These are phyloP conservation scores for Kernera saxatilis DNA, from an alignment of 345 rosid species.

Conservation along the genomic window DNA sequence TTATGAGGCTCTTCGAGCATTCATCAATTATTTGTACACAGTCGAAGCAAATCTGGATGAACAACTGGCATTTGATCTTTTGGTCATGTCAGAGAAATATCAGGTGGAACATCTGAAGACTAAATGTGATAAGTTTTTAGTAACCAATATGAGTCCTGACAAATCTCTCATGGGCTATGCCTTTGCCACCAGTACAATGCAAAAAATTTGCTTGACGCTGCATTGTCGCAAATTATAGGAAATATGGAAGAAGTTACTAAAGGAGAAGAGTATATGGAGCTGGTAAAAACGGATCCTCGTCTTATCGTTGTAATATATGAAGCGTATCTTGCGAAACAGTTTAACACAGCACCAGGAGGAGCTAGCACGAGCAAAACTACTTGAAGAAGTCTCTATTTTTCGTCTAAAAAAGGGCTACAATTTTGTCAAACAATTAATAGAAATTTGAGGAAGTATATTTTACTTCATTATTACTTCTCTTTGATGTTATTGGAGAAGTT, in stretches of 20 bases:
- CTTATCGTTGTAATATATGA: constrained; percentile 69
- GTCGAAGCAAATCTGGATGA: constrained; percentile 80
- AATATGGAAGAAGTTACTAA: constrained; percentile 78
- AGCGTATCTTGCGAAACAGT: constrained; percentile 55
- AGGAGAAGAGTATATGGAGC: constrained; percentile 63
- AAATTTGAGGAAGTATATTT: too few relatives aligned
- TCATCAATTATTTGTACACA: constrained; percentile 64
- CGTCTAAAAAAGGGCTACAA: neutral
- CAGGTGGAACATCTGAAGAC: constrained; percentile 74
- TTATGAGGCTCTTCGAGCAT: constrained; percentile 60
- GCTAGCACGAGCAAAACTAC: neutral
- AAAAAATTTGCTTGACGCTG: constrained; percentile 53
- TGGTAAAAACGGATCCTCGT: constrained; percentile 57
- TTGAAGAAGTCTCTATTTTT: neutral
- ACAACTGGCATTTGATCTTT: constrained; percentile 73
- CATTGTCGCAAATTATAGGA: constrained; percentile 57
- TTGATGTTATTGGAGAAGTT: too few relatives aligned
- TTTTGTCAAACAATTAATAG: too few relatives aligned
- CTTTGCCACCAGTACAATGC: constrained; percentile 89
- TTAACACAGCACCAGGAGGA: constrained; percentile 46
- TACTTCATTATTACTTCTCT: neutral
- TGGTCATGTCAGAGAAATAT: constrained; percentile 79
- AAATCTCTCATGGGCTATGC: constrained; percentile 70
- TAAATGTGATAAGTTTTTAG: constrained; percentile 65
- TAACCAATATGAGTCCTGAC: constrained; percentile 71